Evolutionary conservation across 306 rosid genomes (phyloP).

Genomic region (Arachis stenosperma): DNA sequence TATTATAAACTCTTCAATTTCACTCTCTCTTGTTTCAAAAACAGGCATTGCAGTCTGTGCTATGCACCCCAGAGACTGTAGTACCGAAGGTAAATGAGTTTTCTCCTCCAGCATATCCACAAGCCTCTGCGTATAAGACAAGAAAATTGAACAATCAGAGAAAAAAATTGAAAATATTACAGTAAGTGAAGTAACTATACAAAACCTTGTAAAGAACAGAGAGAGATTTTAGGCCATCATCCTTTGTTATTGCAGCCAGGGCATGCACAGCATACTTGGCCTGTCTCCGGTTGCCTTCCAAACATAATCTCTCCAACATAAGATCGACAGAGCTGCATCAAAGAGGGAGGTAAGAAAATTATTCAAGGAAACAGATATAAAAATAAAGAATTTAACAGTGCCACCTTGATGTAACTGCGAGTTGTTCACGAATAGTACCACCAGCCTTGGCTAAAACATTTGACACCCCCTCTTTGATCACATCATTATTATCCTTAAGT

Average conservation of each 20-base stretch:
- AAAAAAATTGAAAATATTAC: slow-evolving; percentile 25
- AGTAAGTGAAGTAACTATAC: slow-evolving; percentile 41
- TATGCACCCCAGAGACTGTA: slow-evolving; percentile 96
- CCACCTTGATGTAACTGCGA: slow-evolving; percentile 84
- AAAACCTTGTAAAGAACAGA: slow-evolving; percentile 95
- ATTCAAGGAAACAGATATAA: slow-evolving; percentile 25
- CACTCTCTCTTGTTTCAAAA: slow-evolving; percentile 95
- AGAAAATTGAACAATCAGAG: slow-evolving; percentile 36
- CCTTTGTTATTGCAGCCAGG: slow-evolving; percentile 94
- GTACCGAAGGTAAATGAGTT: slow-evolving; percentile 90
- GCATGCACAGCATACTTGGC: slow-evolving; percentile 99
- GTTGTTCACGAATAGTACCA: slow-evolving; percentile 90
- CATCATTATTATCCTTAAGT: slow-evolving; percentile 82
- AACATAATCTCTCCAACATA: slow-evolving; percentile 85
- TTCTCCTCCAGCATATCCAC: slow-evolving; percentile 95
- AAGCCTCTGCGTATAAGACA: slow-evolving; percentile 71
- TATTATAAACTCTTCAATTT: slow-evolving; percentile 78
- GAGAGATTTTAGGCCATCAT: slow-evolving; percentile 97
- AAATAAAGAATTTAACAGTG: slow-evolving; percentile 35
- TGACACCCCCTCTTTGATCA: slow-evolving; percentile 84
- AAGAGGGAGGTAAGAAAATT: slow-evolving; percentile 38
- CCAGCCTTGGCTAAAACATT: slow-evolving; percentile 95
- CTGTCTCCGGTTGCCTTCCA: slow-evolving; percentile 95
- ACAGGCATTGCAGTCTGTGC: slow-evolving; percentile 99
- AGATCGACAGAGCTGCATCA: slow-evolving; percentile 93